Evolutionary conservation across 2,329 filamentous ascomycete species (phyloP).

Genomic region (Colletotrichum acutatum): DNA sequence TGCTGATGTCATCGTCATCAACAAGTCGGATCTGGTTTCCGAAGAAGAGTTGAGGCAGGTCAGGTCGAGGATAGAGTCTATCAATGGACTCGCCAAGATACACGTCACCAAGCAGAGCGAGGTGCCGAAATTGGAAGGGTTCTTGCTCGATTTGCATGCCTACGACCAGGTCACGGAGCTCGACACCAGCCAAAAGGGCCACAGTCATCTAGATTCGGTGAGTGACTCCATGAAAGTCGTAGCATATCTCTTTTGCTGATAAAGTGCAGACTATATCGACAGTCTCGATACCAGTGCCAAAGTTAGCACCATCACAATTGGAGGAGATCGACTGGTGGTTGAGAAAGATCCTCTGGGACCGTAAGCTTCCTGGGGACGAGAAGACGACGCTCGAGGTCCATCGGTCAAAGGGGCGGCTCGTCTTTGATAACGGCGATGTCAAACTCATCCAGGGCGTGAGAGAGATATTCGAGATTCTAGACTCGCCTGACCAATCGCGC

Average conservation of each 20-base stretch:
- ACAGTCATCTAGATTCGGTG: conserved; percentile 91
- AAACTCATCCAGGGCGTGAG: conserved; percentile 92
- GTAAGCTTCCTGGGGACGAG: conserved; percentile 62
- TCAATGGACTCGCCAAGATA: conserved; percentile 90
- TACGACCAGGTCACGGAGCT: conserved; percentile 85
- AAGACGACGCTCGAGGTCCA: conserved; percentile 79
- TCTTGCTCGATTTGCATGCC: conserved; percentile 89
- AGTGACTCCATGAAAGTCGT: conserved; percentile 42
- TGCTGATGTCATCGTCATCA: conserved; percentile 93
- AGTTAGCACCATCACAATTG: conserved; percentile 68
- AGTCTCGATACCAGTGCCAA: conserved; percentile 74
- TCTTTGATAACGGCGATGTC: conserved; percentile 70
- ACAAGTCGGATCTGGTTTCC: conserved; percentile 89
- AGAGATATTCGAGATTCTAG: conserved; percentile 92
- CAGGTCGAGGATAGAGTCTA: conserved; percentile 77
- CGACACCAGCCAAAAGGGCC: conserved; percentile 79
- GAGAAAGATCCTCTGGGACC: conserved; percentile 86
- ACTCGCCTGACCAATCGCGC: conserved; percentile 56
- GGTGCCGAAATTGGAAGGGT: conserved; percentile 84
- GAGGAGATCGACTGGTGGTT: conserved; percentile 82
- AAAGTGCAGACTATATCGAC: conserved; percentile 81
- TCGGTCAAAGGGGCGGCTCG: conserved; percentile 83
- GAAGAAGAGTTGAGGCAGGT: conserved; percentile 76
- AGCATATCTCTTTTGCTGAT: conserved; percentile 37
- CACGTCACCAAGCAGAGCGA: conserved; percentile 83